Conservation (phyloP, 139 green algal species). For the Closterium sp. region DNA sequence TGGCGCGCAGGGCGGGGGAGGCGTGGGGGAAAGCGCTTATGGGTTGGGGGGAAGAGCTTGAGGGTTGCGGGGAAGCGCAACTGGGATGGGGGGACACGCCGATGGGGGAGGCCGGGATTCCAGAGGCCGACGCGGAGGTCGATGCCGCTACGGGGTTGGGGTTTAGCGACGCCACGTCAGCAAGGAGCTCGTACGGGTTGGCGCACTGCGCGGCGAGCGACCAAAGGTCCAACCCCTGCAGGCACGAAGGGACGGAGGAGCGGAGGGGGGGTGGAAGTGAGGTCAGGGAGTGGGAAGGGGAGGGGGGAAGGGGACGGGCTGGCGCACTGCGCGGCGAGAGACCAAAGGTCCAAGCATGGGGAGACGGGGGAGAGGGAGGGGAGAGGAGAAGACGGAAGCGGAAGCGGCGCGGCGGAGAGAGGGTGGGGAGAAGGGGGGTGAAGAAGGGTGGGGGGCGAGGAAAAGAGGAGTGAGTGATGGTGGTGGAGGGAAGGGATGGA, state of each 20-base stretch:
- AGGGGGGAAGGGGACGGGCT: background rate
- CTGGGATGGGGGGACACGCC: background rate
- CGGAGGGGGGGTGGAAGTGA: too few species aligned
- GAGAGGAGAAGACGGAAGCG: background rate
- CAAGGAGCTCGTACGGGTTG: conserved; percentile 26
- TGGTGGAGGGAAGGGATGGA: background rate
- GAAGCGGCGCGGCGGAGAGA: background rate
- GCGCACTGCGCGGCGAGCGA: conserved; percentile 3
- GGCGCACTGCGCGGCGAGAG: too few species aligned
- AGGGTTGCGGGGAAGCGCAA: background rate
- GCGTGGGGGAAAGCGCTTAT: background rate
- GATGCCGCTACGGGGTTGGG: background rate
- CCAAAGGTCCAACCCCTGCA: conserved; percentile 18
- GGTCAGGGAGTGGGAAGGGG: too few species aligned
- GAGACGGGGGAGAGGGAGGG: background rate
- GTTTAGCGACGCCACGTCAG: background rate
- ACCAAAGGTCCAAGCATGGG: too few species aligned
- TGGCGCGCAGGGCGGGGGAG: background rate
- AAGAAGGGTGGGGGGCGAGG: background rate
- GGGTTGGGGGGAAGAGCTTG: too few species aligned
- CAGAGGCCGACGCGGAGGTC: background rate
- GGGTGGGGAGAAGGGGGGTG: background rate
- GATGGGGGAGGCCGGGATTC: background rate
- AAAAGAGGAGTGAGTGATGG: background rate
- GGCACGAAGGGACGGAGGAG: background rate